These are phyloP conservation scores for Dorcoceras hygrometricum DNA, from an alignment of 257 asterid species.

Conservation along the genomic window DNA sequence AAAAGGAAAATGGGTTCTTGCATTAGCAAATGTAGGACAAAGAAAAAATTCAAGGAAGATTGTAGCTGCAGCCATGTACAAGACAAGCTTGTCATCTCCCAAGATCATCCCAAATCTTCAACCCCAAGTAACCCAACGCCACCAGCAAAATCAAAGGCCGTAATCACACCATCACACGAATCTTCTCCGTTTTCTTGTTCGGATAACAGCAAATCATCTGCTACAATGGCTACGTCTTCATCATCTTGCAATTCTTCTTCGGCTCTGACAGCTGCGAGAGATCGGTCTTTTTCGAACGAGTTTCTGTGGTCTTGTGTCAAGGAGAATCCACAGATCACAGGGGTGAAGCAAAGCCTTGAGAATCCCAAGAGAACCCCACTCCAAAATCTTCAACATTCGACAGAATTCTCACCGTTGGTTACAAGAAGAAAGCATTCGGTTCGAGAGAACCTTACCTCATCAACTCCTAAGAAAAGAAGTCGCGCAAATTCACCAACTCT, in stretches of 20 bases:
- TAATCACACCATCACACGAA: constrained; percentile 39
- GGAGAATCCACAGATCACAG: constrained; percentile 53
- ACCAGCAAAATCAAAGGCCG: constrained; percentile 28
- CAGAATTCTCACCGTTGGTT: constrained; percentile 10
- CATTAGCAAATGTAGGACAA: constrained; percentile 71
- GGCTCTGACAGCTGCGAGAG: constrained; percentile 31
- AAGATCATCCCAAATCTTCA: constrained; percentile 34
- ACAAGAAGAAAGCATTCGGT: constrained; percentile 19
- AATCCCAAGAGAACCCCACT: constrained; percentile 10
- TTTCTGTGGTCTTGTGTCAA: constrained; percentile 56
- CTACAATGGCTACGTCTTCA: constrained; percentile 22
- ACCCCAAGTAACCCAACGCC: constrained; percentile 15
- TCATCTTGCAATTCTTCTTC: constrained; percentile 38
- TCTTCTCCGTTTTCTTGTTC: constrained; percentile 47
- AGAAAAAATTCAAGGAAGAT: constrained; percentile 38
- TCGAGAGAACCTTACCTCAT: constrained; percentile 26
- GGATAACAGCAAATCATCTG: constrained; percentile 22
- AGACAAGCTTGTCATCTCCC: constrained; percentile 62
- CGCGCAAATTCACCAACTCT: constrained; percentile 59
- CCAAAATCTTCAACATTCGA: constrained; percentile 1
- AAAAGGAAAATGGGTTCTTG: constrained; percentile 94
- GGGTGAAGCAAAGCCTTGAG: constrained; percentile 18
- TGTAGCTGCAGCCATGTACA: constrained; percentile 32
- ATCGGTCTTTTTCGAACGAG: constrained; percentile 63
- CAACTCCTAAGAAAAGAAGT: constrained; percentile 52